These are phyloP conservation scores for Nakazawaea laoshanensis DNA, from an alignment of 805 yeast genomes.

Conservation along the genomic window DNA sequence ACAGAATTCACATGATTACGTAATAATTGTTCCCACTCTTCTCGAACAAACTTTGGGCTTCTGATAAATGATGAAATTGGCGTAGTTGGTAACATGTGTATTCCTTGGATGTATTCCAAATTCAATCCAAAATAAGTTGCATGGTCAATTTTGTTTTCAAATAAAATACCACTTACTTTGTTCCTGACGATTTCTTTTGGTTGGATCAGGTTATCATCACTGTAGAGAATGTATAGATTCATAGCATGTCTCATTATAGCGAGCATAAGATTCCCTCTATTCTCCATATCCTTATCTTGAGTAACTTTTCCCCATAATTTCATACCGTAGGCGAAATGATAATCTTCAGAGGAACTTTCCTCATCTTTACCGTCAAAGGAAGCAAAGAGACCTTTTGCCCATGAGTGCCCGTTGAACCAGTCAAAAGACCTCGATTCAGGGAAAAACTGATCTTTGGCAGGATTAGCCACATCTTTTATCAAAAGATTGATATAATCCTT, in stretches of 20 bases:
- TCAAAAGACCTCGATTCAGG: conserved; percentile 61
- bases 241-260: conserved; percentile 46
- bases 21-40: conserved; percentile 60
- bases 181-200: conserved; percentile 46
- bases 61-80: conserved; percentile 59
- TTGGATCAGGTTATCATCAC: conserved; percentile 42
- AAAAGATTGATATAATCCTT: conserved; percentile 42
- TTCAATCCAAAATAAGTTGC: conserved; percentile 66
- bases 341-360: conserved; percentile 65
- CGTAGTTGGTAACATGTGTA: conserved; percentile 64
- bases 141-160: conserved; percentile 62
- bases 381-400: conserved; percentile 63
- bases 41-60: conserved; percentile 43
- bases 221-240: conserved; percentile 37
- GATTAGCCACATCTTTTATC: conserved; percentile 54
- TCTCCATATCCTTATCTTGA: conserved; percentile 40
- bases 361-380: conserved; percentile 71
- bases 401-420: conserved; percentile 67
- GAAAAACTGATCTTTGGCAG: conserved; percentile 42
- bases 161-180: conserved; percentile 60
- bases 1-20: conserved; percentile 35
- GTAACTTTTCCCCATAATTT: conserved; percentile 51
- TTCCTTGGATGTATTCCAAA: conserved; percentile 61
- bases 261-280: conserved; percentile 48
- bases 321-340: conserved; percentile 54